A percentile compares a stretch with the other conserved stretches of the same genome.
Evolutionary conservation across 179 eudicot genomes (phyloP).

Genomic region (Patellifolia procumbens): DNA sequence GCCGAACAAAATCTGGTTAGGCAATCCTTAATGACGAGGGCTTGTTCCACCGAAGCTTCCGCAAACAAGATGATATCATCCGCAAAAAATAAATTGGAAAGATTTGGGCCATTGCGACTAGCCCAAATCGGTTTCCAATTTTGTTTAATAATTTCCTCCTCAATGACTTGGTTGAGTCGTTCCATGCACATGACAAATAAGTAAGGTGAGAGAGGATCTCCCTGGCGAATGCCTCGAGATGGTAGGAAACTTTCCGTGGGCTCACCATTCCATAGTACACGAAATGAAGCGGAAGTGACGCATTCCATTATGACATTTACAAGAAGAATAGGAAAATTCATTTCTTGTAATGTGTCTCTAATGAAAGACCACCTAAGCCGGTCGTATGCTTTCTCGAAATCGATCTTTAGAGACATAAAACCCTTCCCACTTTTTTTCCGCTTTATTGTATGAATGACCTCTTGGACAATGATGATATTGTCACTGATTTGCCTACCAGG

Average conservation of each 20-base stretch:
- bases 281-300: neutral
- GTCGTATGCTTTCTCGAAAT: too few relatives aligned
- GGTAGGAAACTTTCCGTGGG: neutral
- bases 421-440: too few relatives aligned
- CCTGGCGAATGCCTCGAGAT: neutral
- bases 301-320: too few relatives aligned
- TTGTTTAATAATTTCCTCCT: neutral
- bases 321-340: too few relatives aligned
- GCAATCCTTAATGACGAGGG: neutral
- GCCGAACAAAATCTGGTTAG: neutral
- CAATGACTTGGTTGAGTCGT: neutral
- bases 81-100: neutral
- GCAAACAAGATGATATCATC: neutral
- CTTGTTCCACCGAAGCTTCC: neutral
- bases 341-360: too few relatives aligned
- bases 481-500: neutral
- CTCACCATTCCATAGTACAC: neutral
- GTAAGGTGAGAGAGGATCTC: neutral
- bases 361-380: too few relatives aligned
- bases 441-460: too few relatives aligned
- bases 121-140: neutral
- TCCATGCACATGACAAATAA: neutral
- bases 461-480: constrained; percentile 9
- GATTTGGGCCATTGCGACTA: neutral
- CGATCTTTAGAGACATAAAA: too few relatives aligned